A percentile compares a stretch with the other conserved stretches of the same genome.
These are phyloP conservation scores for Colletotrichum tabaci DNA, from an alignment of 2,329 filamentous ascomycete species.

Conservation along the genomic window DNA sequence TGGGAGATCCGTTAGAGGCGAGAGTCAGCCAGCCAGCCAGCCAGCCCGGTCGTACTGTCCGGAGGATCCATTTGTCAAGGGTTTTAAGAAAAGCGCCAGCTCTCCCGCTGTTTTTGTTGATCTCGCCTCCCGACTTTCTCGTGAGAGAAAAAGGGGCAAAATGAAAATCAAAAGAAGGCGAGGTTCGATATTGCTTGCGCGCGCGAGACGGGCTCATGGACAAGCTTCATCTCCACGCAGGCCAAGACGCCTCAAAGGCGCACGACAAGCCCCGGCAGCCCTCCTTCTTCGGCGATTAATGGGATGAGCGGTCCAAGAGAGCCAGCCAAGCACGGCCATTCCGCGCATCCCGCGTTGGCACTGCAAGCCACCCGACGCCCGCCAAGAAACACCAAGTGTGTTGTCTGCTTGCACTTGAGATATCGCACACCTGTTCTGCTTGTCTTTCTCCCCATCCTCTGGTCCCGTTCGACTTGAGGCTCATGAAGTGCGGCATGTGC, in stretches of 20 bases:
- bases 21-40: too few species aligned
- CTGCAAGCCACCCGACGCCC: conserved; percentile 39
- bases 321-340: conserved; percentile 20
- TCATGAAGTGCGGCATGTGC: neutral
- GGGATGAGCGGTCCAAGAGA: neutral
- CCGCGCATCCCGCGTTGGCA: conserved; percentile 34
- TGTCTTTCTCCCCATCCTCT: neutral
- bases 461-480: neutral
- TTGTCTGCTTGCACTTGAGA: neutral
- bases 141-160: neutral
- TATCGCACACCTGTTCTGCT: neutral
- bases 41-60: too few species aligned
- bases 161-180: neutral
- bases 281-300: neutral
- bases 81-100: neutral
- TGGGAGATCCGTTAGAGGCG: too few species aligned
- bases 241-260: neutral
- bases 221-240: conserved; percentile 15
- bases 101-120: neutral
- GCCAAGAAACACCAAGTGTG: conserved; percentile 26
- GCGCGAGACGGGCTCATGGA: neutral
- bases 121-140: neutral
- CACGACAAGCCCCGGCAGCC: neutral
- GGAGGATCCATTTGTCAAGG: too few species aligned
- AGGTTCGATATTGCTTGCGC: too few species aligned